These are phyloP conservation scores for Colletotrichum cereale DNA, from an alignment of 2,329 filamentous ascomycete genomes.

Conservation along the genomic window DNA sequence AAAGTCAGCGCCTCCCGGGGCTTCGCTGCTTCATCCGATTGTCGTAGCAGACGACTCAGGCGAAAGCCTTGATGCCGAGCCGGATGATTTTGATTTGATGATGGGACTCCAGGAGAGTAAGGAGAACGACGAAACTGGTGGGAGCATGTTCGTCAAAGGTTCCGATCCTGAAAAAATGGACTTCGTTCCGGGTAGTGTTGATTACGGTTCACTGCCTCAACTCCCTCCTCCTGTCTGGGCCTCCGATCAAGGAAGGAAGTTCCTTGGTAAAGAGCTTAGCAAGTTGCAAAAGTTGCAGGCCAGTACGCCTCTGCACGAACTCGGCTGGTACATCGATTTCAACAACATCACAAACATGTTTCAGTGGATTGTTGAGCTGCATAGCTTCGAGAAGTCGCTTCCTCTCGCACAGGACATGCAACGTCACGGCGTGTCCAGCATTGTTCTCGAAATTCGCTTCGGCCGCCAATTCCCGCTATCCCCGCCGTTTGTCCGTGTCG, in stretches of 20 bases:
- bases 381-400: slow-evolving; percentile 79
- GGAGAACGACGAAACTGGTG: not conserved
- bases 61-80: slow-evolving; percentile 18
- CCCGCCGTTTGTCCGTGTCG: slow-evolving; percentile 87
- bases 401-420: slow-evolving; percentile 84
- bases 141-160: not conserved
- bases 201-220: slow-evolving; percentile 71
- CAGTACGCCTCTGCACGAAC: slow-evolving; percentile 68
- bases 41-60: not conserved
- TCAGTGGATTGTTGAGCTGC: slow-evolving; percentile 92
- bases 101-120: slow-evolving; percentile 34
- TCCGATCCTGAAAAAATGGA: slow-evolving; percentile 46
- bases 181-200: slow-evolving; percentile 77
- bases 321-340: slow-evolving; percentile 87
- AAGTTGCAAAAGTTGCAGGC: slow-evolving; percentile 74
- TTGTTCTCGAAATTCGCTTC: slow-evolving; percentile 87
- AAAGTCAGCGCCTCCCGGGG: slow-evolving; percentile 4
- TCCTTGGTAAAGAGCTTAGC: slow-evolving; percentile 74
- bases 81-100: slow-evolving; percentile 43
- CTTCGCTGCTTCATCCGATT: not conserved
- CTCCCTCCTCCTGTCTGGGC: slow-evolving; percentile 77
- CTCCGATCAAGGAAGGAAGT: slow-evolving; percentile 69
- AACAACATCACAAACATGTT: slow-evolving; percentile 79
- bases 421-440: slow-evolving; percentile 67
- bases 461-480: slow-evolving; percentile 79